Conservation (phyloP, 2,329 filamentous ascomycete species). For the Penicillium sclerotigenum region DNA sequence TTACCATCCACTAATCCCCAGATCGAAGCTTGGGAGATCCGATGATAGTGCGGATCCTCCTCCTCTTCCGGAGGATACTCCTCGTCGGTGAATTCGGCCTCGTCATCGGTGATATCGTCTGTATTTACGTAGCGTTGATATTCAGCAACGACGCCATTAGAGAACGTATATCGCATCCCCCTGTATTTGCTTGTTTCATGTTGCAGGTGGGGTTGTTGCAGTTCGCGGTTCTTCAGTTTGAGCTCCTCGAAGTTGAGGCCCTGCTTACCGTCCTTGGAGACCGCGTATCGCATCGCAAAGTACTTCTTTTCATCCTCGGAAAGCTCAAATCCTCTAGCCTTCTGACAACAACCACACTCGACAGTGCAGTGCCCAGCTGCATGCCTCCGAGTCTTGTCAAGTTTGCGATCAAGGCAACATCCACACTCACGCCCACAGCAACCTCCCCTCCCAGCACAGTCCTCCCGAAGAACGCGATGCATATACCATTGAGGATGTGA, state of each 20-base stretch:
- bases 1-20: not conserved
- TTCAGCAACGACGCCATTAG: not conserved
- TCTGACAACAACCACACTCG: constrained; percentile 5
- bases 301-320: not conserved
- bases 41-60: not conserved
- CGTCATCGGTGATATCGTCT: not conserved
- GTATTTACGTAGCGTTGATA: not conserved
- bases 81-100: not conserved
- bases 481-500: constrained; percentile 6
- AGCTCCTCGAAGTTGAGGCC: not conserved
- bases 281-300: not conserved
- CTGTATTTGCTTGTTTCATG: too few species aligned
- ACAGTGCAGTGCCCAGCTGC: constrained; percentile 5
- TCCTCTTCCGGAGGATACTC: not conserved
- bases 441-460: not conserved
- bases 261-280: not conserved
- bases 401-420: not conserved
- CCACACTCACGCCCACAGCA: constrained; percentile 7
- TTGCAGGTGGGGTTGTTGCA: not conserved
- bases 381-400: not conserved
- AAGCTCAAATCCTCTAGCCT: not conserved
- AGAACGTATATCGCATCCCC: not conserved
- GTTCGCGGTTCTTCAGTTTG: not conserved
- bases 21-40: not conserved
- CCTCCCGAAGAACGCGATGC: constrained; percentile 2